Evolutionary conservation across 2,329 filamentous ascomycete genomes (phyloP).

Genomic region (Dryadomyces quercus-mongolicae): DNA sequence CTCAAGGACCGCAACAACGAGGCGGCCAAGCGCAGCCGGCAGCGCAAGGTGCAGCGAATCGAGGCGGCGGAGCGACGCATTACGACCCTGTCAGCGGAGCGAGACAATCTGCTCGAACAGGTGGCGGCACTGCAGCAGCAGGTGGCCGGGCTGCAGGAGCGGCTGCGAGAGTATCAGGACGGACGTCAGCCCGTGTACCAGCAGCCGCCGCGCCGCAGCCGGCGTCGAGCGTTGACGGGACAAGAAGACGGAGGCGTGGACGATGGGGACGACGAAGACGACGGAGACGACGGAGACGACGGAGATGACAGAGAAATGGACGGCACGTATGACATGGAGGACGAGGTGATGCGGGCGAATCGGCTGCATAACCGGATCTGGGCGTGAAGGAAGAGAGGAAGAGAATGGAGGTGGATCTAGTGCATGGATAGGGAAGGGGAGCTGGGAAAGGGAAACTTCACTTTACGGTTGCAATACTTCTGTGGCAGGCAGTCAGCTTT

Average conservation of each 20-base stretch:
- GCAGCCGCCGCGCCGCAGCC: no score
- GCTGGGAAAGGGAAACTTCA: no score
- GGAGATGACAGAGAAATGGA: neutral
- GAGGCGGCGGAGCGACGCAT: slow-evolving; percentile 10
- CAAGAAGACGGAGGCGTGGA: neutral
- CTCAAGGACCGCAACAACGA: slow-evolving; percentile 15
- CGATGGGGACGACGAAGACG: neutral
- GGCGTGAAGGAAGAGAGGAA: neutral
- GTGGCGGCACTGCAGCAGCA: neutral
- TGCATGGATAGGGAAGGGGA: neutral
- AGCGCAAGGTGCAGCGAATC: slow-evolving; percentile 12
- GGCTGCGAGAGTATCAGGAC: neutral
- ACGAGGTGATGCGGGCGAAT: neutral
- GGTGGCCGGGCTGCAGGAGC: neutral
- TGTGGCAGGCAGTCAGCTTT: no score
- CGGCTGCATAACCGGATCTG: neutral
- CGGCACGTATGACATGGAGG: neutral
- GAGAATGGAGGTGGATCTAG: no score
- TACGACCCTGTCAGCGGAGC: slow-evolving; percentile 2
- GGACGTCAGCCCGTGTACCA: neutral
- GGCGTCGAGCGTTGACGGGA: no score
- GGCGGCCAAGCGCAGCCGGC: slow-evolving; percentile 14
- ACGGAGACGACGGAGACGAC: neutral
- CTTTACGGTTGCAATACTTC: no score
- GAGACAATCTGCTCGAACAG: neutral